Percentiles rank a stretch among this genome's conserved stretches.
Evolutionary conservation across 805 yeast species (phyloP).

Genomic region (Ogataea polymorpha): DNA sequence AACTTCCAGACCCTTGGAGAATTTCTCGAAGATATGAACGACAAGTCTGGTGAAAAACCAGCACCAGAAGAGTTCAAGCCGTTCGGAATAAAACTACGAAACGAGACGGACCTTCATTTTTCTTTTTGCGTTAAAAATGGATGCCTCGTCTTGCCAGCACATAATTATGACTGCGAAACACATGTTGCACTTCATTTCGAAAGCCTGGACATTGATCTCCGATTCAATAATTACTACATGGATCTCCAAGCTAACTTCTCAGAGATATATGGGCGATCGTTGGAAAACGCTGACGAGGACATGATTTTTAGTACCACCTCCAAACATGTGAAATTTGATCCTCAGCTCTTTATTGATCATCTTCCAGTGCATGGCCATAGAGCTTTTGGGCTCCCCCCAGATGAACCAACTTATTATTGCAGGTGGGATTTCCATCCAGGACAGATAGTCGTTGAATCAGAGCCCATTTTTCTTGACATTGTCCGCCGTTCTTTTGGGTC

Average conservation of each 20-base stretch:
- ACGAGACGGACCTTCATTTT: conserved; percentile 76
- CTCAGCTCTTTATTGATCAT: conserved; percentile 57
- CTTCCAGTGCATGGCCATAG: conserved; percentile 78
- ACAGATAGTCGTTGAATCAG: conserved; percentile 49
- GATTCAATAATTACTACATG: conserved; percentile 91
- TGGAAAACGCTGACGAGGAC: conserved; percentile 25
- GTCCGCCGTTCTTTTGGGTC: conserved; percentile 42
- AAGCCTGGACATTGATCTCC: conserved; percentile 68
- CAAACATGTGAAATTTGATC: conserved; percentile 19
- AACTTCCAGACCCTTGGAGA: conserved; percentile 87
- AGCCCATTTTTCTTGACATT: conserved; percentile 43
- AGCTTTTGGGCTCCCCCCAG: conserved; percentile 89
- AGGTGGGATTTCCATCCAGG: conserved; percentile 86
- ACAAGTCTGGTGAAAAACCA: background rate
- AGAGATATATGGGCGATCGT: conserved; percentile 44
- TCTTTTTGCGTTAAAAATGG: conserved; percentile 70
- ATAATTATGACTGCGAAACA: conserved; percentile 57
- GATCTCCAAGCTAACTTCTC: conserved; percentile 76
- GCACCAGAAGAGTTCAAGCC: background rate
- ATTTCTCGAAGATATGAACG: conserved; percentile 41
- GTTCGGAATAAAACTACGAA: conserved; percentile 45
- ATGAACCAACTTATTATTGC: conserved; percentile 82
- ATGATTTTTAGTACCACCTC: conserved; percentile 27
- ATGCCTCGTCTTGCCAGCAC: conserved; percentile 66
- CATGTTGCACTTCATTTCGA: conserved; percentile 64